Conservation (phyloP, 129 eudicot genomes). For the Cynara cardunculus region DNA sequence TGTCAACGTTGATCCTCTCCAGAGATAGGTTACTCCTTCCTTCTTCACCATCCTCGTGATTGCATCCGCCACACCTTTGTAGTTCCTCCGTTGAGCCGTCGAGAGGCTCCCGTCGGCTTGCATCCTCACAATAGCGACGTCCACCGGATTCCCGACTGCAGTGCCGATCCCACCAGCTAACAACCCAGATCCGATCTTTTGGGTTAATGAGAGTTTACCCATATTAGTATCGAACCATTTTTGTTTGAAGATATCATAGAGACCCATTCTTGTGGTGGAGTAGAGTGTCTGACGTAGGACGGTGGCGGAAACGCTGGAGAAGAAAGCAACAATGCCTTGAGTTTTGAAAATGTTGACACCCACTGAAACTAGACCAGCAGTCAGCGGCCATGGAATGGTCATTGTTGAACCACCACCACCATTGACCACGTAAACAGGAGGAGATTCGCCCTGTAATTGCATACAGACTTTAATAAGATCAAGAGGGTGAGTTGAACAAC, state of each 20-base stretch:
- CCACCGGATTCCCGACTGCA: slow-evolving; percentile 80
- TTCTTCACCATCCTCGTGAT: slow-evolving; percentile 46
- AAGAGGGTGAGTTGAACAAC: slow-evolving; percentile 75
- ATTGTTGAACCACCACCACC: slow-evolving; percentile 12
- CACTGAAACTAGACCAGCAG: slow-evolving; percentile 49
- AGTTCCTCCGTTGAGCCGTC: slow-evolving; percentile 51
- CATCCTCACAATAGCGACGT: slow-evolving; percentile 85
- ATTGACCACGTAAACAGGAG: slow-evolving; percentile 38
- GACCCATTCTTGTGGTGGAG: slow-evolving; percentile 87
- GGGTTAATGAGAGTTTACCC: slow-evolving; percentile 33
- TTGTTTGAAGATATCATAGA: slow-evolving; percentile 53
- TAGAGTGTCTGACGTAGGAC: slow-evolving; percentile 68
- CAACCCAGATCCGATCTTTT: slow-evolving; percentile 60
- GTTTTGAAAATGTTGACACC: slow-evolving; percentile 49
- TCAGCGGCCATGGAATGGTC: slow-evolving; percentile 27
- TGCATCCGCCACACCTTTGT: slow-evolving; percentile 57
- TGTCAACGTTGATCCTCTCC: slow-evolving; percentile 76
- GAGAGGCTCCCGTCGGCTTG: slow-evolving; percentile 91
- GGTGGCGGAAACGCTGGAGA: slow-evolving; percentile 86
- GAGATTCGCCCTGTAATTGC: slow-evolving; percentile 76
- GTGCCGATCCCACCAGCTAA: slow-evolving; percentile 74
- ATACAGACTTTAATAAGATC: slow-evolving; percentile 78
- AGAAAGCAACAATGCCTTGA: slow-evolving; percentile 64
- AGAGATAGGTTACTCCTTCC: slow-evolving; percentile 62
- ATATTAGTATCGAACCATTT: slow-evolving; percentile 60